These are phyloP conservation scores for Leishmania amazonensis DNA, from an alignment of 208 protist species.

Conservation along the genomic window DNA sequence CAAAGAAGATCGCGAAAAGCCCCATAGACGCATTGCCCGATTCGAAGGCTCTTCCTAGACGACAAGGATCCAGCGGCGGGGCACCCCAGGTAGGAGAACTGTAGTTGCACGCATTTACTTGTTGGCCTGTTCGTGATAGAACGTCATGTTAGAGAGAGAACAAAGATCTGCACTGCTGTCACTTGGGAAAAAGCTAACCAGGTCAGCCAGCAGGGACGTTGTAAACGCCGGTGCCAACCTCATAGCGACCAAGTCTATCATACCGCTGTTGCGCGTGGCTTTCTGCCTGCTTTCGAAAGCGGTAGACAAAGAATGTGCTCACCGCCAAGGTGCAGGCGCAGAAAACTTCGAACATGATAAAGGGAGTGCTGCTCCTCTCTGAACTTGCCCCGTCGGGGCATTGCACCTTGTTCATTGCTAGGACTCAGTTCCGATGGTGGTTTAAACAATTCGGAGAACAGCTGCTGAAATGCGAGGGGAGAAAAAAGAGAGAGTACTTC, in stretches of 20 bases:
- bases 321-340: constrained; percentile 35
- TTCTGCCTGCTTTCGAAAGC: constrained; percentile 44
- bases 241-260: constrained; percentile 58
- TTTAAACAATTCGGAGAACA: background rate
- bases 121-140: background rate
- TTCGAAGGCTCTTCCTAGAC: background rate
- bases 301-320: constrained; percentile 42
- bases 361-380: constrained; percentile 33
- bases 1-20: background rate
- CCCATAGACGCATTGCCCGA: background rate
- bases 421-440: background rate
- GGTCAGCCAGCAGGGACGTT: background rate
- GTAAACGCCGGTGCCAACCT: constrained; percentile 39
- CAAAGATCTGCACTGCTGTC: background rate
- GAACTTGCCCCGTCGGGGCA: constrained; percentile 7
- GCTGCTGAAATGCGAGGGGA: background rate
- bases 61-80: background rate
- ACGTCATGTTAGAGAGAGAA: background rate
- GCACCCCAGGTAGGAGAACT: background rate
- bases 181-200: background rate
- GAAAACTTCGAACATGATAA: constrained; percentile 62
- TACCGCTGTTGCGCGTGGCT: constrained; percentile 56
- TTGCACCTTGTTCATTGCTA: constrained; percentile 14
- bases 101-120: background rate
- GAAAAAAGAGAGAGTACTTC: constrained; percentile 2